Base-by-base conservation (phyloP, 805 yeast genomes). In the Spathaspora hagerdaliae region DNA sequence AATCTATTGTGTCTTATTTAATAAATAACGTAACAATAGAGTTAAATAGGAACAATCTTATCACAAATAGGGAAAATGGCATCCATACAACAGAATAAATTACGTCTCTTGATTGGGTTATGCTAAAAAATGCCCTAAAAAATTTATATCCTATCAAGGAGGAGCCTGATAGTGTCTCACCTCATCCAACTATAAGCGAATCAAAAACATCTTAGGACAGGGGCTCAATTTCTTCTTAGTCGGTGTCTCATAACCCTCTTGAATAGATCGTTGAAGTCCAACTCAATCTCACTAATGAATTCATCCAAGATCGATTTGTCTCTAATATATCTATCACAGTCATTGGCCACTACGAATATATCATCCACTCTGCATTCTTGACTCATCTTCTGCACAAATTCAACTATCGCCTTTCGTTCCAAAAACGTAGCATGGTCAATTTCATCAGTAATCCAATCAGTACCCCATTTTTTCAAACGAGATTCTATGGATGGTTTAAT, bases 211-310 rank as follows among this genome's bases (percentile, higher is more conserved):
- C 12, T 29, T 3, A 29, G 9, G 3, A 29, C 31, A 29, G 5
- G 32, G 11, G 5, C 4, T 32, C 14, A 39, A 9, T 27, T 31
- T 34, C 44, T 38, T 36, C 37, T 38, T 27, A 45, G 47, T 29
- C 42, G 39, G 38, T 47, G 39, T 27, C 48, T 36, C 14, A 47
- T 37, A 27, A 50, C 19, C 34, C 45, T 37, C 39, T 45, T 50
- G 19, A 42, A 44, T 14, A 50, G 45, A 33, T 42, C 48, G 39
- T 47, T 47, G 29, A 39, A 40, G 35, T 47, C 49, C 15, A 45
- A 40, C 13, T 50, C 53, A 14, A 50, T 47, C 33, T 50, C 53
- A 38, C 48, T 47, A 5, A 50, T 47, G 35, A 50, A 50, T 31
- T 50, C 51, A 31, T 45, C 49, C 34, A 50, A 45, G 15, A 47